Conservation (phyloP, 2,329 filamentous ascomycete genomes). For the Cladosporium colombiae region DNA sequence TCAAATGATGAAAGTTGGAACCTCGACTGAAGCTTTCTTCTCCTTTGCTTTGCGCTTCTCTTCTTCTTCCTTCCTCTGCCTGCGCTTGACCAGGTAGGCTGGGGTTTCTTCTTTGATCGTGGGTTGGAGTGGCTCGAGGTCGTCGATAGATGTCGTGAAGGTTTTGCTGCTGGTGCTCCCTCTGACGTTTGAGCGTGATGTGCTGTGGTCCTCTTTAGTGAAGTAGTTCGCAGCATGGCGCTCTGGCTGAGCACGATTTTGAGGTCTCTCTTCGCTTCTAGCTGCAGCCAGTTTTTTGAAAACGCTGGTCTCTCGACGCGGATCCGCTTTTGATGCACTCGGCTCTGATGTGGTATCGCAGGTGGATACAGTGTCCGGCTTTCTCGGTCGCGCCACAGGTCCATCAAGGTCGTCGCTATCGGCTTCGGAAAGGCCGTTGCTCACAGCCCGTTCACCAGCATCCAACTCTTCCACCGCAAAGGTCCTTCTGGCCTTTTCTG, state of each 20-base stretch:
- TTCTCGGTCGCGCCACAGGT: background rate
- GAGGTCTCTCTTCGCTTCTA: constrained; percentile 7
- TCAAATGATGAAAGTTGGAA: constrained; percentile 50
- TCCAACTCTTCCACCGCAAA: constrained; percentile 14
- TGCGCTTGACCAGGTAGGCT: constrained; percentile 30
- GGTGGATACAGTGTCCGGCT: background rate
- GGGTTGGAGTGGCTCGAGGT: constrained; percentile 2
- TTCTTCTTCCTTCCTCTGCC: constrained; percentile 32
- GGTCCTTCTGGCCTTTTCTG: constrained; percentile 25
- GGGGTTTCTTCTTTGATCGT: constrained; percentile 20
- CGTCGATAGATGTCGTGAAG: background rate
- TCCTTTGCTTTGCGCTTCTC: constrained; percentile 28
- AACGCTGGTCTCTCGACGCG: constrained; percentile 14
- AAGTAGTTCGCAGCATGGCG: background rate
- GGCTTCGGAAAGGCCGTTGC: constrained; percentile 1
- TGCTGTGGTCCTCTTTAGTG: background rate
- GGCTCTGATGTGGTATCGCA: background rate
- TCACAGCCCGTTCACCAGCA: background rate
- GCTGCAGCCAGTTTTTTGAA: constrained; percentile 26
- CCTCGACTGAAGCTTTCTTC: constrained; percentile 34
- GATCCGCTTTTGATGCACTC: background rate
- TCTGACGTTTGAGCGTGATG: background rate
- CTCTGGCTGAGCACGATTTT: background rate
- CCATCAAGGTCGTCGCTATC: constrained; percentile 26
- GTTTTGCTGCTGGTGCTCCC: background rate